These are phyloP conservation scores for Elongisporangium prolatum DNA, from an alignment of 352 stramenopile genomes.

Conservation along the genomic window DNA sequence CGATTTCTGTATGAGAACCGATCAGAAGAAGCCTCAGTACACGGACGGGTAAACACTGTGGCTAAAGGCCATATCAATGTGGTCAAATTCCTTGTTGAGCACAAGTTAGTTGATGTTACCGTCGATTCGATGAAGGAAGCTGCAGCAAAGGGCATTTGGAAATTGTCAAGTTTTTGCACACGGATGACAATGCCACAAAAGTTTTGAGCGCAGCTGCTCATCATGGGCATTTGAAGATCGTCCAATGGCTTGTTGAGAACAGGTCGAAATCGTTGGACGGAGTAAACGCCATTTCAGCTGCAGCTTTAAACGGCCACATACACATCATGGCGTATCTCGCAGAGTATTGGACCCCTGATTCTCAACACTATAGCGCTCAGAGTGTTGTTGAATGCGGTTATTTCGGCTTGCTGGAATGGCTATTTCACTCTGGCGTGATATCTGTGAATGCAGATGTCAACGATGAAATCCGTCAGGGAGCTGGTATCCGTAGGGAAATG, in stretches of 20 bases:
- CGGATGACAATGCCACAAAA: slow-evolving; percentile 8
- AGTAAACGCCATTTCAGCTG: no score
- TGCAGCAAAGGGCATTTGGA: slow-evolving; percentile 6
- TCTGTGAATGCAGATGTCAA: no score
- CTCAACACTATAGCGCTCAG: no score
- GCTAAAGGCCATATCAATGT: slow-evolving; percentile 7
- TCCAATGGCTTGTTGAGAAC: slow-evolving; percentile 11
- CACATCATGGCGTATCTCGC: no score
- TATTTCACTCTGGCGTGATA: no score
- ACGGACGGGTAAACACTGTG: slow-evolving; percentile 16
- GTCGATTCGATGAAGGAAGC: slow-evolving; percentile 12
- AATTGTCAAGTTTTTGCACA: slow-evolving; percentile 9
- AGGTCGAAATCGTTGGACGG: slow-evolving; percentile 7
- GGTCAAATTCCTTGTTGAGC: slow-evolving; percentile 9
- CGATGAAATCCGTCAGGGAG: no score
- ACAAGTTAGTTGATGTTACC: slow-evolving; percentile 5
- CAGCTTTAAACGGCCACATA: no score
- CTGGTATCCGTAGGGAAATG: no score
- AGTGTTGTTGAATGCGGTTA: no score
- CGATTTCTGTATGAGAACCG: slow-evolving; percentile 20
- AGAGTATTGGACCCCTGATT: no score
- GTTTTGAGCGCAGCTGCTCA: slow-evolving; percentile 16
- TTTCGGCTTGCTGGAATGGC: no score
- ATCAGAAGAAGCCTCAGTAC: slow-evolving; percentile 19
- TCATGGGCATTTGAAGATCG: slow-evolving; percentile 23